Evolutionary conservation across 2,329 filamentous ascomycete species (phyloP).

Genomic region (Phoma sp.): DNA sequence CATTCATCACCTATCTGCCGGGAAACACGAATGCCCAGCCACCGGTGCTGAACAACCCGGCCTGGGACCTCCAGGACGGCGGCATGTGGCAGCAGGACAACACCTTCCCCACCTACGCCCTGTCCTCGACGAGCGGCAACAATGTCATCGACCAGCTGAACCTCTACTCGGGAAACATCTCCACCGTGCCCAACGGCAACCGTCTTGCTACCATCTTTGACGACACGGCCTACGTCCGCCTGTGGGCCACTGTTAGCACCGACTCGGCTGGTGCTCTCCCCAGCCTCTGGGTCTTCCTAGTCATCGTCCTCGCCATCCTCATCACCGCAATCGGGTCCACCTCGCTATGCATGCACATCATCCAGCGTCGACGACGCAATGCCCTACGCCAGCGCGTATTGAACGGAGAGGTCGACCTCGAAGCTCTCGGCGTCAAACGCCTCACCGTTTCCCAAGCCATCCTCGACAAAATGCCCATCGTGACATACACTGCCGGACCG

Average conservation of each 20-base stretch:
- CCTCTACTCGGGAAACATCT: conserved; percentile 79
- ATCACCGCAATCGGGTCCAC: conserved; percentile 71
- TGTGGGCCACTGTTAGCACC: conserved; percentile 60
- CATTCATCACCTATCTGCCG: conserved; percentile 64
- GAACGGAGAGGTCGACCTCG: conserved; percentile 82
- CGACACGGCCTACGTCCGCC: conserved; percentile 55
- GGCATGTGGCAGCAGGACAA: conserved; percentile 75
- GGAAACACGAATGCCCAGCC: conserved; percentile 63
- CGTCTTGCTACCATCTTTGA: conserved; percentile 50
- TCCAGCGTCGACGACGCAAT: conserved; percentile 75
- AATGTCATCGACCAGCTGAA: conserved; percentile 75
- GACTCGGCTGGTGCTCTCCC: conserved; percentile 68
- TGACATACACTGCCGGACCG: conserved; percentile 66
- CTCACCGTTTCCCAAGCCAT: conserved; percentile 76
- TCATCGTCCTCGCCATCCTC: conserved; percentile 74
- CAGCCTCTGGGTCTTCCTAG: conserved; percentile 80
- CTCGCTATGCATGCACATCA: conserved; percentile 76
- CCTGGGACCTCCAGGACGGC: conserved; percentile 75
- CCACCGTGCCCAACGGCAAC: conserved; percentile 52
- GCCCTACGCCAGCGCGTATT: conserved; percentile 74
- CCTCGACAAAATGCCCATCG: conserved; percentile 78
- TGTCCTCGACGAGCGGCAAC: conserved; percentile 72
- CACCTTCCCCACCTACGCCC: conserved; percentile 81
- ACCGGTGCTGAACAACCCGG: conserved; percentile 67
- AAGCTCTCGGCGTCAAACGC: conserved; percentile 83